Evolutionary conservation across 768 basidiomycete species (phyloP), one percentile per base, ranked within the genome.

Genomic region (Suillus discolor): DNA sequence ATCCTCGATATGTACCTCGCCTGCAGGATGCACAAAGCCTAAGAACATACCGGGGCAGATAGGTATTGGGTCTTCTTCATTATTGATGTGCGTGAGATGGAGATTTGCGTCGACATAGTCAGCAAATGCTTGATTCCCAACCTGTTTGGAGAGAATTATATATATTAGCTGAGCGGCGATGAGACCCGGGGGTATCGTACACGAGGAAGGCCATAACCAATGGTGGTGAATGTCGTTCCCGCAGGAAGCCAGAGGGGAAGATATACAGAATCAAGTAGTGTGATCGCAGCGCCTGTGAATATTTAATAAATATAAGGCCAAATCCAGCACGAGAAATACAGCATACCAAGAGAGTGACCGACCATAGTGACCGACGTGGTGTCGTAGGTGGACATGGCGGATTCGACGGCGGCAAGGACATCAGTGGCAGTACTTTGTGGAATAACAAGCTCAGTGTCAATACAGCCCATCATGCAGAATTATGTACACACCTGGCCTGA

Each of bases 71-170:
- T 84, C 83, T 61, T 78, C 63, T 66, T 73, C 54, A 74, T 89
- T 88, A 72, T 84, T 88, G 72, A 89, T 81, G 66, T 84, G 87
- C 4, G 81, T 86, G 55, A 87, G 69, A 15, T 75, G 66, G 45
- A 78, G 55, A 53, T 84, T 74, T 13, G 79, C 73, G 67, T 88
- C 85, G 59, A 88, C 81, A 68, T 83, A 84, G 68, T 87, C 68
- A 1, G 87, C 87, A 66, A 89, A 90, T 2, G 79, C 85, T 71
- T 84, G 81, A 74, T 89, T 89, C 15, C 89, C 87, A 66, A 82
- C 79, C 78, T 83, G 61, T 65, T 51, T 16, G n/a, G 20, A 39
- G 31, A 31, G 8, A 31, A 18, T 28, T 28, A 28, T 31, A 31
- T 6, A 31, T 31, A 53, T 28, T n/a, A 47, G 28, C 23, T 18